Evolutionary conservation across 805 yeast species (phyloP).

Genomic region (Candida peoriensis): DNA sequence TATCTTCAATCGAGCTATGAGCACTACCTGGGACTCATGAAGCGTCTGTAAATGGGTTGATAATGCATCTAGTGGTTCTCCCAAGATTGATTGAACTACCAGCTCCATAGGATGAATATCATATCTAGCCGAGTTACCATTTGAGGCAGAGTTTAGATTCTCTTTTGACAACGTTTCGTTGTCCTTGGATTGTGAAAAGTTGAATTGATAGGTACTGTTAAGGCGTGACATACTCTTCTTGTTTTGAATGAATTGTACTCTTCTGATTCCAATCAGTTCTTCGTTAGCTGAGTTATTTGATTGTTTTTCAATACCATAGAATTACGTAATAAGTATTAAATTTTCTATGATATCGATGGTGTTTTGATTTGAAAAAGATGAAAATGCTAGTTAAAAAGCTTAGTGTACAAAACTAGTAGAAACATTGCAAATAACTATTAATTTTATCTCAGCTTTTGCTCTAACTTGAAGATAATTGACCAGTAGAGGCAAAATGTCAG

Average conservation of each 20-base stretch:
- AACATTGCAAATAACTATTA: too few species aligned
- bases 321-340: too few species aligned
- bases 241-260: too few species aligned
- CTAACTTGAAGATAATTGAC: not conserved
- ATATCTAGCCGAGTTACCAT: constrained; percentile 1
- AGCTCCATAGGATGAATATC: constrained; percentile 57
- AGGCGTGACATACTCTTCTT: too few species aligned
- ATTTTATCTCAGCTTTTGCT: not conserved
- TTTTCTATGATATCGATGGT: too few species aligned
- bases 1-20: constrained; percentile 42
- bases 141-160: not conserved
- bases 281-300: too few species aligned
- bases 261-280: too few species aligned
- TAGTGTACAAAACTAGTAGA: too few species aligned
- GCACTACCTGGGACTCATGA: constrained; percentile 52
- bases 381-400: too few species aligned
- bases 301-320: too few species aligned
- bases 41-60: constrained; percentile 46
- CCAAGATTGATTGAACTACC: constrained; percentile 50
- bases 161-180: constrained; percentile 1
- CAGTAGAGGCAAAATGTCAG: constrained; percentile 13
- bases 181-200: not conserved
- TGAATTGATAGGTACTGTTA: too few species aligned
- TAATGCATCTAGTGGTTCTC: constrained; percentile 47
- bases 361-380: too few species aligned